Evolutionary conservation across 352 stramenopile species (phyloP), one percentile per base, ranked within the genome.

Genomic region (Thraustochytrium sp.): DNA sequence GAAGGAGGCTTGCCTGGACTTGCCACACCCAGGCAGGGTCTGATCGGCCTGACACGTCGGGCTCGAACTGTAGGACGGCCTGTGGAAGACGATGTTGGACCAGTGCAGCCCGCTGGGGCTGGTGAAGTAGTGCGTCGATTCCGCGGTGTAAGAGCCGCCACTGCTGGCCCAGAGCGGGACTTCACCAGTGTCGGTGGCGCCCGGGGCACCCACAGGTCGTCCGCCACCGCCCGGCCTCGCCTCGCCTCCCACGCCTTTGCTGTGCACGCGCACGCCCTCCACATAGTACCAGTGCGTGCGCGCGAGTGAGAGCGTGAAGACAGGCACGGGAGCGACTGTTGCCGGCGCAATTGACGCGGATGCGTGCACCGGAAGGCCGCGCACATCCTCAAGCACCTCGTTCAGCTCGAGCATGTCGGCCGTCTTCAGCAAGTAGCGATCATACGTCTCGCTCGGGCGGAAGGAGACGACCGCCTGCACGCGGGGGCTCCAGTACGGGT

Each of bases 201-300:
- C n/a, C n/a, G n/a, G n/a, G n/a, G n/a, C n/a, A n/a, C 51, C 31
- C 21, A n/a, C n/a, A n/a, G n/a, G 31, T 13, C 31, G 31, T 16
- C 21, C 13, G 9, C 16, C 31, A 1, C 1, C 31, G 5, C 16
- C n/a, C 11, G 11, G n/a, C 1, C 16, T 34, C 31, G 51, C n/a
- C 21, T 13, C 1, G 21, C 21, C 21, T 1, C 51, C 1, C 51
- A 31, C 13, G 2, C 65, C 36, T 2, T 77, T 77, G 42, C 64
- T 77, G 46, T 77, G 65, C 31, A 77, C 65, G 8, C 38, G 65
- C 9, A 77, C 65, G 3, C 65, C 65, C n/a, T 77, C 13, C 11
- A 77, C 65, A 36, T 62, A 77, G 31, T 64, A 77, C 65, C 65
- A 77, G 26, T 77, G 65, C 36, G 65, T 77, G 9, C n/a, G 42